Evolutionary conservation across 768 basidiomycete species (phyloP).

Genomic region (Wakefieldia striispora): DNA sequence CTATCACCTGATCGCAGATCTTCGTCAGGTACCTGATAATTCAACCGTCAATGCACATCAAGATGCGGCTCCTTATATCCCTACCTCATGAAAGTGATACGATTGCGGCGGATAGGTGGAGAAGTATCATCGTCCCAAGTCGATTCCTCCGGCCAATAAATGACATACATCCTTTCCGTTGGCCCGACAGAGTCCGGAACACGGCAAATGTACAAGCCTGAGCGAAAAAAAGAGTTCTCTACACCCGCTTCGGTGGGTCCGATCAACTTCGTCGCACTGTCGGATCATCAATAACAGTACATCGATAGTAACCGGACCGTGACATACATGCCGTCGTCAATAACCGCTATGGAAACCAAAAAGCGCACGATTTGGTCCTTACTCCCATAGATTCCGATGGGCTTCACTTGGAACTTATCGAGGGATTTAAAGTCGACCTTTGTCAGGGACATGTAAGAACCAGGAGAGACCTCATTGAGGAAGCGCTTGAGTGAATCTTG

Average conservation of each 20-base stretch:
- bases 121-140: constrained; percentile 55
- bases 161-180: constrained; percentile 36
- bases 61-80: background rate
- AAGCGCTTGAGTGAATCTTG: constrained; percentile 49
- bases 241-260: background rate
- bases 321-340: constrained; percentile 42
- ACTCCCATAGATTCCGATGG: constrained; percentile 57
- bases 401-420: constrained; percentile 44
- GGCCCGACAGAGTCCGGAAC: background rate
- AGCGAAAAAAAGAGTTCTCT: constrained; percentile 36
- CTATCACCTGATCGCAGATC: constrained; percentile 52
- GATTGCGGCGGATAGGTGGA: constrained; percentile 48
- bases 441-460: constrained; percentile 52
- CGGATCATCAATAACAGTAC: background rate
- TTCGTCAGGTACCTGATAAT: constrained; percentile 55
- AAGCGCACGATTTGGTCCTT: constrained; percentile 49
- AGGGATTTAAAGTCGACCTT: constrained; percentile 56
- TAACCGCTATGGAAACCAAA: constrained; percentile 34
- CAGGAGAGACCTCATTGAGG: constrained; percentile 47
- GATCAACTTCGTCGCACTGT: constrained; percentile 12
- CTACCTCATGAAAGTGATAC: constrained; percentile 62
- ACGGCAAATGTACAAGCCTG: constrained; percentile 52
- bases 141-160: constrained; percentile 62
- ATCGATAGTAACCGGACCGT: background rate
- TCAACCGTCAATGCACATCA: background rate